Percentiles rank a stretch among this genome's conserved stretches.
These are phyloP conservation scores for Beauveria sp. DNA, from an alignment of 2,329 filamentous ascomycete genomes.

Conservation along the genomic window DNA sequence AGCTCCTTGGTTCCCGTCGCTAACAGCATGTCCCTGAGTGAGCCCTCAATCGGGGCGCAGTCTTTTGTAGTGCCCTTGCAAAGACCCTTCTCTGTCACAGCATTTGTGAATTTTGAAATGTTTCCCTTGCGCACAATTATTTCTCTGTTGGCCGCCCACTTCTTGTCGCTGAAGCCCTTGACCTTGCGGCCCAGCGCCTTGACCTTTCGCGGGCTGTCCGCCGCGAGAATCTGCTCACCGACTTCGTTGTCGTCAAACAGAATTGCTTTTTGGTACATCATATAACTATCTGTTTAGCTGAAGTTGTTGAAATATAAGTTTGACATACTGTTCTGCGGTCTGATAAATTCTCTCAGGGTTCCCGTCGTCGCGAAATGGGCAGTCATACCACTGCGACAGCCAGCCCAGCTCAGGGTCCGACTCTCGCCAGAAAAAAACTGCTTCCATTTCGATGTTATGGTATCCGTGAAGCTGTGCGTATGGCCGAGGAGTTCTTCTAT, in stretches of 20 bases:
- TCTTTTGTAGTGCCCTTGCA: slow-evolving; percentile 16
- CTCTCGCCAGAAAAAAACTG: slow-evolving; percentile 43
- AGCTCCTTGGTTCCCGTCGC: slow-evolving; percentile 52
- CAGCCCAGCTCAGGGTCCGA: slow-evolving; percentile 41
- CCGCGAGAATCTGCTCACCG: slow-evolving; percentile 41
- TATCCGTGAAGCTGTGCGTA: neutral
- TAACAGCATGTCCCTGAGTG: slow-evolving; percentile 42
- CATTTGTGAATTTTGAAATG: slow-evolving; percentile 49
- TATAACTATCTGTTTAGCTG: slow-evolving; percentile 30
- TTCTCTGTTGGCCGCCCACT: slow-evolving; percentile 45
- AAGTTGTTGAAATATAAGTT: neutral
- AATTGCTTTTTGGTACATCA: slow-evolving; percentile 48
- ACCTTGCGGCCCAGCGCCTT: slow-evolving; percentile 50
- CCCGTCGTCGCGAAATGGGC: slow-evolving; percentile 36
- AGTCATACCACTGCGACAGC: slow-evolving; percentile 56
- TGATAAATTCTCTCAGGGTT: slow-evolving; percentile 31
- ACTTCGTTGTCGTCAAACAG: slow-evolving; percentile 38
- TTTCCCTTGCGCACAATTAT: slow-evolving; percentile 51
- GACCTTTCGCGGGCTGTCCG: slow-evolving; percentile 37
- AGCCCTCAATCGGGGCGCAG: slow-evolving; percentile 23
- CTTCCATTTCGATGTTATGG: neutral
- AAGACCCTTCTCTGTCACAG: slow-evolving; percentile 24
- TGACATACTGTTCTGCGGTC: slow-evolving; percentile 43
- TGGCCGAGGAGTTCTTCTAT: neutral
- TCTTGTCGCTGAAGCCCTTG: slow-evolving; percentile 38